Conservation (phyloP, 192 early-diverging fungal genomes). For the Coemansia sp. region DNA sequence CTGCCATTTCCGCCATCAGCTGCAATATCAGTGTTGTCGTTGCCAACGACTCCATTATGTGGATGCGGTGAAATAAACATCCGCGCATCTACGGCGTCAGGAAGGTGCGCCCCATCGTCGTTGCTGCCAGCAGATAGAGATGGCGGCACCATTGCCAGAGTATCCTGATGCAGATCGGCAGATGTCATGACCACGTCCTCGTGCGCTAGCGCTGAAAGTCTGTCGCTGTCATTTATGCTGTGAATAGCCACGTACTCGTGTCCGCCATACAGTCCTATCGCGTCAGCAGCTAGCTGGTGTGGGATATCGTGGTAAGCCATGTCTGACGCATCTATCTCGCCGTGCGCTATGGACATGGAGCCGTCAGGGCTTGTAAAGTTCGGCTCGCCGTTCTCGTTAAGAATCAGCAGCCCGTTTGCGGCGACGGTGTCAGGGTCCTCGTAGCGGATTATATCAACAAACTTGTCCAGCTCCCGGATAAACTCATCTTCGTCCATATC, state of each 20-base stretch:
- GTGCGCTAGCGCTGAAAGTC: neutral
- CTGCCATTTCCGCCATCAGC: neutral
- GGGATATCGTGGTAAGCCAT: neutral
- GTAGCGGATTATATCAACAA: conserved; percentile 53
- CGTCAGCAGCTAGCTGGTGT: conserved; percentile 5
- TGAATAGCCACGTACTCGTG: conserved; percentile 7
- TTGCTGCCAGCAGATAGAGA: conserved; percentile 6
- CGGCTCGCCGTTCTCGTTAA: conserved; percentile 45
- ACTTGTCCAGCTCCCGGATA: conserved; percentile 58
- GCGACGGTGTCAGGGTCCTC: conserved; percentile 49
- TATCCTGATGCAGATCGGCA: neutral
- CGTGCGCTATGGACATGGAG: neutral
- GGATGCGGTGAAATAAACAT: conserved; percentile 4
- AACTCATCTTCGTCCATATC: conserved; percentile 58
- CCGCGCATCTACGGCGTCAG: conserved; percentile 4
- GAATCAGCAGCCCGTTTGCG: conserved; percentile 47
- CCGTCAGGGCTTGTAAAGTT: neutral
- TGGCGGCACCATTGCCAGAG: neutral
- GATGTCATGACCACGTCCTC: conserved; percentile 8
- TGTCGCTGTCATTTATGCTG: conserved; percentile 10
- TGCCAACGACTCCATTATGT: neutral
- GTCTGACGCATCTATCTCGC: neutral
- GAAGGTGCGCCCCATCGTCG: neutral
- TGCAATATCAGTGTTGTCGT: neutral
- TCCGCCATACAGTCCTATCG: conserved; percentile 7